Conservation (phyloP, 257 asterid species). For the Solanum piurae region DNA sequence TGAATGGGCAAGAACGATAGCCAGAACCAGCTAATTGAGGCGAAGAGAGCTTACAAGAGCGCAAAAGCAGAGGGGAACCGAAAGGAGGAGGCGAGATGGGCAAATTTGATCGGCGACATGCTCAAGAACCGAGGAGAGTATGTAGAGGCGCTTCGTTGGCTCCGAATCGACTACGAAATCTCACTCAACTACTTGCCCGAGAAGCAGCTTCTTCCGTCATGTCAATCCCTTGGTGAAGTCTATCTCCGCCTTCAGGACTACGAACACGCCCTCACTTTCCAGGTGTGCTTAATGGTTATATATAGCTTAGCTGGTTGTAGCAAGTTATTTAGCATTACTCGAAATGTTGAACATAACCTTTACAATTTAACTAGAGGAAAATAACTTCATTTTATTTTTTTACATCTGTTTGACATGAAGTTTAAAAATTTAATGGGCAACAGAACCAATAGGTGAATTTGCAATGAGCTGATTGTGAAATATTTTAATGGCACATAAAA, state of each 20-base stretch:
- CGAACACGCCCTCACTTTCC: slow-evolving; percentile 54
- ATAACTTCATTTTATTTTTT: not conserved
- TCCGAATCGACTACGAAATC: slow-evolving; percentile 73
- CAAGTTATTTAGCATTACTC: not conserved
- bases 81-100: slow-evolving; percentile 96
- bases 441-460: not conserved
- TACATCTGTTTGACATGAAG: not conserved
- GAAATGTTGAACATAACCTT: not conserved
- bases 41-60: slow-evolving; percentile 46
- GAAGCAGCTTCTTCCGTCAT: slow-evolving; percentile 74
- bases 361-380: not conserved
- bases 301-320: not conserved
- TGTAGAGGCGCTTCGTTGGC: slow-evolving; percentile 77
- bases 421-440: not conserved
- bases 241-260: slow-evolving; percentile 54
- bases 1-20: slow-evolving; percentile 48
- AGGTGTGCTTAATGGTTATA: slow-evolving; percentile 23
- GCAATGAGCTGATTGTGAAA: not conserved
- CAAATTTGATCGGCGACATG: slow-evolving; percentile 67
- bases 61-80: slow-evolving; percentile 58
- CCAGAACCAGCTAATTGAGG: slow-evolving; percentile 38
- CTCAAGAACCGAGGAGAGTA: slow-evolving; percentile 86
- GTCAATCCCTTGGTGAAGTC: slow-evolving; percentile 92
- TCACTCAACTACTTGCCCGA: slow-evolving; percentile 42
- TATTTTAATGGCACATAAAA: not conserved